Percentiles rank a stretch among this genome's conserved stretches.
phyloP scores from a whole-genome alignment of 441 rosid genomes.

The Dalechampia spathulata region DNA sequence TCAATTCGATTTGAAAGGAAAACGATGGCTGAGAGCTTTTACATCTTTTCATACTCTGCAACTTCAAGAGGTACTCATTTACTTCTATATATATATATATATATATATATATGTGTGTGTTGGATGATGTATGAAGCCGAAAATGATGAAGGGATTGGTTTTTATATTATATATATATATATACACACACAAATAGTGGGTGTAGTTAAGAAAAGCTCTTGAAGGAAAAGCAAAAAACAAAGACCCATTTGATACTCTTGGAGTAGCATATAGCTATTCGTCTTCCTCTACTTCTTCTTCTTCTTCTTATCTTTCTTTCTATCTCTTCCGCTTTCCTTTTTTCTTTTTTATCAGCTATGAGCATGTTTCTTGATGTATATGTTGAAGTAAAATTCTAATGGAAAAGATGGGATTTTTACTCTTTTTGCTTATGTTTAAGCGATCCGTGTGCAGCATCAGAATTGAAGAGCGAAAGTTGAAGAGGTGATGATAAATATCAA shows the following conservation, averaged over 20 bases:
- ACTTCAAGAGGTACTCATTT: slow-evolving; percentile 28
- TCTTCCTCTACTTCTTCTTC: background rate
- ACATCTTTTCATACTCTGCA: slow-evolving; percentile 34
- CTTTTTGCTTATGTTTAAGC: slow-evolving; percentile 20
- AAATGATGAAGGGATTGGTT: slow-evolving; percentile 14
- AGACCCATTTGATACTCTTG: too few species aligned
- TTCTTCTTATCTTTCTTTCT: background rate
- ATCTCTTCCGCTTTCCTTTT: slow-evolving; percentile 2
- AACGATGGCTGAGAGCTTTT: slow-evolving; percentile 42
- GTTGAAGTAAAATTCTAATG: background rate
- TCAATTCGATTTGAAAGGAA: slow-evolving; percentile 35
- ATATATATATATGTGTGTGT: background rate
- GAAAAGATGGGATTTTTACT: slow-evolving; percentile 11
- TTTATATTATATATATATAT: background rate
- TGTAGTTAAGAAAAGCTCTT: background rate
- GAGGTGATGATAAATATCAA: slow-evolving; percentile 25
- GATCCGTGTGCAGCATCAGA: slow-evolving; percentile 16
- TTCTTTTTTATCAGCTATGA: slow-evolving; percentile 2
- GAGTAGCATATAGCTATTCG: background rate
- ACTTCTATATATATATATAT: background rate
- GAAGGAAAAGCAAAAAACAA: background rate
- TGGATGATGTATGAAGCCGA: slow-evolving; percentile 21
- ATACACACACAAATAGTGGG: background rate
- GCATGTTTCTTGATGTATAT: slow-evolving; percentile 11
- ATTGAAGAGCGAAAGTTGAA: background rate